Evolutionary conservation across 352 stramenopile species (phyloP), one percentile per base, ranked within the genome.

Genomic region (Phytophthora podocarpi): DNA sequence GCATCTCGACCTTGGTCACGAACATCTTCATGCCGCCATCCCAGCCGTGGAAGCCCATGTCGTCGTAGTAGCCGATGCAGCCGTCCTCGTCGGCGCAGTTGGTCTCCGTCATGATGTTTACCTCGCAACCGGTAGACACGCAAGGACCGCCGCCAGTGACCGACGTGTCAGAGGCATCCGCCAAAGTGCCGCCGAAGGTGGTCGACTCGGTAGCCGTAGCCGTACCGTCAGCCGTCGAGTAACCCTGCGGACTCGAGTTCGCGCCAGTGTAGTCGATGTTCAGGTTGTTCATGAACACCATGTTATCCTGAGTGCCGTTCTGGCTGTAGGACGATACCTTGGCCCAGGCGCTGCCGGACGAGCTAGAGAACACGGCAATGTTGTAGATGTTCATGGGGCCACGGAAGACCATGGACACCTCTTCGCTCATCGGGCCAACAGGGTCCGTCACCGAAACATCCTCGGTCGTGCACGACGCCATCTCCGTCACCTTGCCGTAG

Each of bases 1-100:
- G 78, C 78, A 91, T 89, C 51, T 70, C 69, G 21, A 89, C 76
- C 70, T 85, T 90, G 40, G 81, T 85, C 50, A 85, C 72, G 46
- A 91, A 91, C 72, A 91, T 77, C 66, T 88, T 91, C 64, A 80
- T 82, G 67, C 81, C 76, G 20, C 80, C 78, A 16, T 60, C 61
- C 80, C 80, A 90, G 52, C 82, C 82, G 53, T 89, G 80, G 67
- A 87, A 82, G 15, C 74, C 80, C 28, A 78, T 77, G 46, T 80
- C 70, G 48, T 81, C 72, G 64, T 88, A 82, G 69, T 83, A 91
- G 20, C 82, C 82, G 40, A 81, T 72, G 69, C 80, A 92, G 3
- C 62, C 64, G n/a, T 74, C 66, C 18, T 70, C 52, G 12, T 67
- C 61, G 4, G 50, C 72, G 48, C 77, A 88, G 57, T 85, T 86